Evolutionary conservation across 2,329 filamentous ascomycete species (phyloP), one percentile per base, ranked within the genome.

Genomic region (Phaeoacremonium minimum): DNA sequence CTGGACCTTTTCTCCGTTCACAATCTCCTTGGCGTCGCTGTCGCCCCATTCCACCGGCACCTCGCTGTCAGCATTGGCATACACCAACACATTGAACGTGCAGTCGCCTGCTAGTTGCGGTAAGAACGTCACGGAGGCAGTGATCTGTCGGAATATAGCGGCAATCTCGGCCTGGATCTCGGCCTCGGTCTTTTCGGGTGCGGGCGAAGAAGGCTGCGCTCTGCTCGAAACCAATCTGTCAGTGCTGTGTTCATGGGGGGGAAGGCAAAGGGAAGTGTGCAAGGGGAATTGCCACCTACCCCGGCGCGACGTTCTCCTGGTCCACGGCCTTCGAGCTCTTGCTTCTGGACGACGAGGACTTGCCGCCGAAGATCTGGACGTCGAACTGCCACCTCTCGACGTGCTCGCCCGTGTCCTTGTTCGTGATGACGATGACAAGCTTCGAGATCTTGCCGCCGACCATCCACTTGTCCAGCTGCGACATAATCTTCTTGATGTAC

Each of bases 401-500:
- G 61, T 95, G 85, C 58, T 96, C 90, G 45, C 91, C 93, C 1
- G 90, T 95, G 62, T 98, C 93, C 64, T 96, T 97, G 69, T 86
- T 87, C 19, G 91, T 96, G 49, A 98, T 90, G 32, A 98, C 93
- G 36, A 98, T 85, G 41, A 98, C 90, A 11, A 98, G 80, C 64
- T 95, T 96, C 35, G 87, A 94, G 58, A 98, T 96, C 66, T 98
- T 97, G 59, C 90, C 88, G 51, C 85, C 87, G 36, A 89, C 75
- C 89, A 97, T 97, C 93, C 93, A 98, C 59, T 87, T 88, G 68
- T 94, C 91, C 40, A 98, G 79, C 64, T 98, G 93, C 18, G 83
- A 83, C 90, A 75, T 98, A 68, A 98, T 97, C 67, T 94, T 95
- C 65, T 95, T 96, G 72, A 98, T 95, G 67, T 98, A 98, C 19